These are phyloP conservation scores for Solanum clarkiae DNA, from an alignment of 257 asterid genomes.

Conservation along the genomic window DNA sequence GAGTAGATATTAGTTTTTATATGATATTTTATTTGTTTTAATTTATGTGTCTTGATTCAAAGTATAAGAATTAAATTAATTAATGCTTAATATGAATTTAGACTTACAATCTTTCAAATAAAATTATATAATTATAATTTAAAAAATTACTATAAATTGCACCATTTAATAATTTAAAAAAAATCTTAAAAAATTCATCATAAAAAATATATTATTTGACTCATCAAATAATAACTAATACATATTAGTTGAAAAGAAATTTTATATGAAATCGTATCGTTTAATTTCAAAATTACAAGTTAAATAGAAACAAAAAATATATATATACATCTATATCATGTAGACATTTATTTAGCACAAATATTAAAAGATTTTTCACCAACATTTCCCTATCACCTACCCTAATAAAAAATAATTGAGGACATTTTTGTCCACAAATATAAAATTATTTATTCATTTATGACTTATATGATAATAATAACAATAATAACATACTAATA, in stretches of 20 bases:
- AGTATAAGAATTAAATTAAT: not conserved
- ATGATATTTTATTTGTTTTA: not conserved
- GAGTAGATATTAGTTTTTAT: not conserved
- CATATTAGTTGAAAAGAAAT: no score
- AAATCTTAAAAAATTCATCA: no score
- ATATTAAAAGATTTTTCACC: not conserved
- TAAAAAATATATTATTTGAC: no score
- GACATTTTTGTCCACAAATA: not conserved
- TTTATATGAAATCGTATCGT: no score
- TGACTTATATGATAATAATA: not conserved
- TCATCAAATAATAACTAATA: no score
- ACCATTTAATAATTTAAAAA: not conserved
- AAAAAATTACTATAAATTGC: not conserved
- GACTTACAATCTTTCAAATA: not conserved
- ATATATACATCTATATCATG: no score
- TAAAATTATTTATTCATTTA: not conserved
- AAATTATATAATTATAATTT: not conserved
- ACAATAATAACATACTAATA: not conserved
- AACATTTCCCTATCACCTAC: not conserved
- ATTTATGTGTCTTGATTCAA: not conserved
- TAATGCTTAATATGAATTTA: not conserved
- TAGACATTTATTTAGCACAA: not conserved
- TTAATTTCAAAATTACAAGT: no score
- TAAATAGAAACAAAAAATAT: no score
- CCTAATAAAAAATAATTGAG: not conserved